These are phyloP conservation scores for Fusarium bulbicola DNA, from an alignment of 2,329 filamentous ascomycete genomes.

Conservation along the genomic window DNA sequence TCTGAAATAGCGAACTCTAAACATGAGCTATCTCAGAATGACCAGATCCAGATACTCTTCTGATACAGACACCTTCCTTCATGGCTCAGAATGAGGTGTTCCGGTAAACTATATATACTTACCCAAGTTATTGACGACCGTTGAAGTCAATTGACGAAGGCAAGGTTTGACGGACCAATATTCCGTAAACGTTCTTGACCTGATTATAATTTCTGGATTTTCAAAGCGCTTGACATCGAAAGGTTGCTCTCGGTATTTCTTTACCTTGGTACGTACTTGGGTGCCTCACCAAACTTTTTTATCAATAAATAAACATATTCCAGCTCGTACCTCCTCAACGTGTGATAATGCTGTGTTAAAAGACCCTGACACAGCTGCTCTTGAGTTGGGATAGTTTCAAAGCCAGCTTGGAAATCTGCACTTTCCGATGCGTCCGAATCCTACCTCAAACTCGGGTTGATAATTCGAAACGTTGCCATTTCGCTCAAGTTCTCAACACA, in stretches of 20 bases:
- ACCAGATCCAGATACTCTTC: neutral
- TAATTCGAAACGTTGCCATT: neutral
- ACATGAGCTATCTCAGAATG: neutral
- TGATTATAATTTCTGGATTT: neutral
- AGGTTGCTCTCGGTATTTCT: neutral
- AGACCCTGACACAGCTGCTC: neutral
- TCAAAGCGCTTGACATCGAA: neutral
- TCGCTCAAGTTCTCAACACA: neutral
- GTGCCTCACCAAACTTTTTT: neutral
- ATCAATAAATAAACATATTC: neutral
- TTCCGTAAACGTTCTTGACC: neutral
- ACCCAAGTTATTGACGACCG: neutral
- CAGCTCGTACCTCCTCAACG: neutral
- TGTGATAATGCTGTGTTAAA: neutral
- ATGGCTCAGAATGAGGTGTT: neutral
- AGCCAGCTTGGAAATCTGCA: neutral
- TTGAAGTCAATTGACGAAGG: neutral
- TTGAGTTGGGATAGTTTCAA: neutral
- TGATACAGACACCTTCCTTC: neutral
- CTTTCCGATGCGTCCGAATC: constrained; percentile 28
- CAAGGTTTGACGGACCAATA: neutral
- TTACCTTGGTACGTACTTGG: neutral
- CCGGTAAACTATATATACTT: neutral
- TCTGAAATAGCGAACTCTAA: constrained; percentile 4
- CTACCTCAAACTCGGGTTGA: neutral